These are phyloP conservation scores for Xylariaceae sp. DNA, from an alignment of 2,329 filamentous ascomycete genomes.

Conservation along the genomic window DNA sequence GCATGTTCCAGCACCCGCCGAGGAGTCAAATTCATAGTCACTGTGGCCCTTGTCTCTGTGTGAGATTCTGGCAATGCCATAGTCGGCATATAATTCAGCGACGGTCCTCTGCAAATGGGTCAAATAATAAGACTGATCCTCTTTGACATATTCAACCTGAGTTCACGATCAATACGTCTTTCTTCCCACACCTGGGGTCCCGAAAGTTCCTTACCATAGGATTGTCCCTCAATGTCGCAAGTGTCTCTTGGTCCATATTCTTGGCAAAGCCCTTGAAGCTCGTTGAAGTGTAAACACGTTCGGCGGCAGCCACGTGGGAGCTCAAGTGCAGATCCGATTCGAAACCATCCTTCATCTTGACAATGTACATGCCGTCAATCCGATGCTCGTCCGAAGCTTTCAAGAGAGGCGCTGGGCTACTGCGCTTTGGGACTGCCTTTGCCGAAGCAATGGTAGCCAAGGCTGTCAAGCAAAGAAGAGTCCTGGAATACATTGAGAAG, in stretches of 20 bases:
- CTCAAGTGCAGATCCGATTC: neutral
- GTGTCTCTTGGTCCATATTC: neutral
- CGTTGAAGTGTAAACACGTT: slow-evolving; percentile 4
- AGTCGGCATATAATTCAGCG: slow-evolving; percentile 29
- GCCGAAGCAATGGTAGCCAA: slow-evolving; percentile 1
- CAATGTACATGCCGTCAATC: slow-evolving; percentile 9
- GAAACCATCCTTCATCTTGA: slow-evolving; percentile 11
- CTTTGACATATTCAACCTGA: slow-evolving; percentile 13
- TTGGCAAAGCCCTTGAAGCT: slow-evolving; percentile 13
- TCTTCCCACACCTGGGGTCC: too few species aligned
- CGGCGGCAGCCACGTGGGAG: neutral
- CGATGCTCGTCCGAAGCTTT: neutral
- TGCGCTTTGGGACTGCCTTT: slow-evolving; percentile 5
- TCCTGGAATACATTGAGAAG: slow-evolving; percentile 5
- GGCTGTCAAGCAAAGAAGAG: slow-evolving; percentile 2
- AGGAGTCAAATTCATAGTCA: slow-evolving; percentile 23
- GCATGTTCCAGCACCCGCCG: slow-evolving; percentile 28
- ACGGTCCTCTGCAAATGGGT: slow-evolving; percentile 12
- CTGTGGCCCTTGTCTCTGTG: slow-evolving; percentile 10
- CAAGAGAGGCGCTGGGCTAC: neutral
- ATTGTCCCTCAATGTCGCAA: slow-evolving; percentile 2
- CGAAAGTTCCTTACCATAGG: slow-evolving; percentile 3
- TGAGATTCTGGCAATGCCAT: slow-evolving; percentile 26
- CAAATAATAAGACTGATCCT: slow-evolving; percentile 19
- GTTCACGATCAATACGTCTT: neutral